A percentile compares a stretch with the other conserved stretches of the same genome.
Conservation (phyloP, 116 monocot species). For the Thalassia testudinum region DNA sequence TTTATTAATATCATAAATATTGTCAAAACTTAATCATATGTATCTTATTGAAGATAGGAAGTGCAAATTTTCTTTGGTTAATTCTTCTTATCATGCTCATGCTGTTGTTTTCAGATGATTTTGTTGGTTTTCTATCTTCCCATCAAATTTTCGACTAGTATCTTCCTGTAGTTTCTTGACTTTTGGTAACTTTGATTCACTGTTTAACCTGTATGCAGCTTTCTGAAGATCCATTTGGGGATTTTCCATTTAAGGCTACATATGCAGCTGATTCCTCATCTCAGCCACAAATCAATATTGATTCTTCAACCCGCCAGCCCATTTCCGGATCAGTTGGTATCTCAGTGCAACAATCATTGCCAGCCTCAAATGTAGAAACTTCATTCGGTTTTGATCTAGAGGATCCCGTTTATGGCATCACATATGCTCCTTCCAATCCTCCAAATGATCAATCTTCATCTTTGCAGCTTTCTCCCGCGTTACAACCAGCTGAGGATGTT, state of each 20-base stretch:
- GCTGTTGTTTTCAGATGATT: too few relatives aligned
- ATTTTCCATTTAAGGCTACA: constrained; percentile 58
- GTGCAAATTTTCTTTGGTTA: too few relatives aligned
- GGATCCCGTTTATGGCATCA: constrained; percentile 34
- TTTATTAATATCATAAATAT: too few relatives aligned
- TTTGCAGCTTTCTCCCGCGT: constrained; percentile 3
- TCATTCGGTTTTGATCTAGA: constrained; percentile 43
- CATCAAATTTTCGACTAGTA: too few relatives aligned
- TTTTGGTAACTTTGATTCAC: background rate
- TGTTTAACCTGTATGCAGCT: constrained; percentile 19
- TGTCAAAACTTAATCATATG: too few relatives aligned
- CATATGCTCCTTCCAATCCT: constrained; percentile 12
- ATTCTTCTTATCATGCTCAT: too few relatives aligned
- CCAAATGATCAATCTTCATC: constrained; percentile 15
- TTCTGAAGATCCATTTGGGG: constrained; percentile 69
- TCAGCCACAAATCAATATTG: constrained; percentile 13
- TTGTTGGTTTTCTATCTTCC: too few relatives aligned
- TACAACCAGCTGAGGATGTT: constrained; percentile 12
- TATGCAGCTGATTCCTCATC: constrained; percentile 20
- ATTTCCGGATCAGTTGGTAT: background rate
- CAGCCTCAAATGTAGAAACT: constrained; percentile 6
- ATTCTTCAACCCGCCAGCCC: constrained; percentile 11
- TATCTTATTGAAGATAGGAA: too few relatives aligned
- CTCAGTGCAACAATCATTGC: constrained; percentile 2
- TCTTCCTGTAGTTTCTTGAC: too few relatives aligned